These are phyloP conservation scores for Pseudocercospora musae DNA, from an alignment of 2,329 filamentous ascomycete genomes.

Conservation along the genomic window DNA sequence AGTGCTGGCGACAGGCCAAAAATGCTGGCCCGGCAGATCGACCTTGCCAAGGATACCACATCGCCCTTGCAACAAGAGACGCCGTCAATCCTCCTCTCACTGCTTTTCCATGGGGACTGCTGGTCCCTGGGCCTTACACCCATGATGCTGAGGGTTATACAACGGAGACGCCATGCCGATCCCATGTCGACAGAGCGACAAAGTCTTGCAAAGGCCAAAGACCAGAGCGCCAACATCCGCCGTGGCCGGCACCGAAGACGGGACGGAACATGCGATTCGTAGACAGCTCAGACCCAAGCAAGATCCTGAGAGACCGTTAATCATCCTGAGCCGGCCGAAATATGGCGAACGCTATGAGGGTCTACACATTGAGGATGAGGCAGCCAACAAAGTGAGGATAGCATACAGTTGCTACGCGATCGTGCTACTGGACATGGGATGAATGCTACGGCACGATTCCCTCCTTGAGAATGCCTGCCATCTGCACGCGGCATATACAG, in stretches of 20 bases:
- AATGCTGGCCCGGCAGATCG: background rate
- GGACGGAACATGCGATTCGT: background rate
- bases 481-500: background rate
- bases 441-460: background rate
- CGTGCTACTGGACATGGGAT: background rate
- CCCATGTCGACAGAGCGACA: background rate
- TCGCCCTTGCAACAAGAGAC: background rate
- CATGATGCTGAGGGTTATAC: background rate
- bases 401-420: background rate
- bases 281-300: background rate
- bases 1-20: background rate
- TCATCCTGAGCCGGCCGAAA: background rate
- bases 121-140: background rate
- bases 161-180: background rate
- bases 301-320: background rate
- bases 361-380: background rate
- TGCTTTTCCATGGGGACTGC: background rate
- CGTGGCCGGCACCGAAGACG: background rate
- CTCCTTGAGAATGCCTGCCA: background rate
- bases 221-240: background rate
- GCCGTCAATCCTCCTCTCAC: background rate
- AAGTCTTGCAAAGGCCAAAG: background rate
- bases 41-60: background rate
- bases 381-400: background rate
- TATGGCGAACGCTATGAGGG: background rate